phyloP scores from a whole-genome alignment of 2,329 filamentous ascomycete genomes.

The Thelonectria rubi region DNA sequence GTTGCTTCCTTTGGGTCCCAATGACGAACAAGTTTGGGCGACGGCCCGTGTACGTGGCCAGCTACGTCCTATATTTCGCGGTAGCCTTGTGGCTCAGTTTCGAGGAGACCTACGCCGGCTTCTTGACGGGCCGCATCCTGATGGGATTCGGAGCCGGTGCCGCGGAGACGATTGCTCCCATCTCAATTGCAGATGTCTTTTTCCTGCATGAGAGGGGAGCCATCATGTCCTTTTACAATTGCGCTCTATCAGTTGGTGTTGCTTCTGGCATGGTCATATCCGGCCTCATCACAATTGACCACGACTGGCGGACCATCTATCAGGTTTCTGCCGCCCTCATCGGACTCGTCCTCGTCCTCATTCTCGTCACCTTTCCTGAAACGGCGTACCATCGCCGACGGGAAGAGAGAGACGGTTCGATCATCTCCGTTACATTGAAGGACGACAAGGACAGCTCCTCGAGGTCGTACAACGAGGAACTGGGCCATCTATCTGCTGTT shows the following conservation, averaged over 20 bases:
- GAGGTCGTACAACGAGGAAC: conserved; percentile 29
- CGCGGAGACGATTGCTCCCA: conserved; percentile 60
- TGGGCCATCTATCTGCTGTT: conserved; percentile 3
- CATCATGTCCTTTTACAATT: conserved; percentile 58
- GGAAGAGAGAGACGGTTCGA: conserved; percentile 19
- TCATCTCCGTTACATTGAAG: conserved; percentile 18
- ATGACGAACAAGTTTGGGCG: conserved; percentile 57
- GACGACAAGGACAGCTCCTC: conserved; percentile 23
- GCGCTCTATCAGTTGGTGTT: conserved; percentile 53
- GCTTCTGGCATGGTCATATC: conserved; percentile 54
- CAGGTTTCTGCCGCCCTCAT: conserved; percentile 60
- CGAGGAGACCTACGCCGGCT: conserved; percentile 51
- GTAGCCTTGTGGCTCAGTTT: conserved; percentile 55
- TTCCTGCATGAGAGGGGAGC: conserved; percentile 65
- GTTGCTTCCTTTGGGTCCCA: conserved; percentile 58
- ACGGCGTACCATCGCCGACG: conserved; percentile 55
- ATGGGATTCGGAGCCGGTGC: conserved; percentile 64
- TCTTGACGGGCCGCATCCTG: conserved; percentile 58
- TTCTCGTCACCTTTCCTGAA: conserved; percentile 64
- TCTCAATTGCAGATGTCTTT: conserved; percentile 64
- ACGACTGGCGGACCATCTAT: conserved; percentile 62
- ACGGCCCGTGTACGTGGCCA: conserved; percentile 53
- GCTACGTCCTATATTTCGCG: conserved; percentile 54
- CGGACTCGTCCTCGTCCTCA: conserved; percentile 56
- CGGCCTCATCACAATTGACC: conserved; percentile 58